Percentiles rank a stretch among this genome's conserved stretches.
phyloP scores from a whole-genome alignment of 306 rosid genomes.

The Nissolia schottii region DNA sequence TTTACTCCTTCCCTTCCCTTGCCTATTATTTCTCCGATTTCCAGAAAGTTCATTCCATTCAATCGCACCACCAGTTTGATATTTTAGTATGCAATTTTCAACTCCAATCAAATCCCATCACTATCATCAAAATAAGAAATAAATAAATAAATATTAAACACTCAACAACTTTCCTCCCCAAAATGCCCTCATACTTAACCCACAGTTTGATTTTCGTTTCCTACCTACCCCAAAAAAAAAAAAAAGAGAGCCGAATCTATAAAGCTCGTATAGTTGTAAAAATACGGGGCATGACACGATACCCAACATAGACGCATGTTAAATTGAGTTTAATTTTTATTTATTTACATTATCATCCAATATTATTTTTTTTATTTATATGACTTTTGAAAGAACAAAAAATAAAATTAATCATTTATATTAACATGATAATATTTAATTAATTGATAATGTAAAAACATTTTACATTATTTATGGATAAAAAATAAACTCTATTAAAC shows the following conservation, averaged over 20 bases:
- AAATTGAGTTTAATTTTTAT: too few relatives aligned
- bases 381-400: too few relatives aligned
- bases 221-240: conserved; percentile 32
- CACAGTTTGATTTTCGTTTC: conserved; percentile 13
- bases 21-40: not conserved
- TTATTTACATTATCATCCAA: too few relatives aligned
- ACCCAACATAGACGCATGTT: too few relatives aligned
- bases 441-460: too few relatives aligned
- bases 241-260: conserved; percentile 25
- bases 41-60: not conserved
- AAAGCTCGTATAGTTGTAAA: too few relatives aligned
- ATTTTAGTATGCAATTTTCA: conserved; percentile 17
- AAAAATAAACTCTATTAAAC: too few relatives aligned
- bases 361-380: too few relatives aligned
- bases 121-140: not conserved
- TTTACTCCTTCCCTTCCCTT: not conserved
- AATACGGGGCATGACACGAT: too few relatives aligned
- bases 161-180: not conserved
- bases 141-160: not conserved
- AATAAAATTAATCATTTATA: too few relatives aligned
- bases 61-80: not conserved
- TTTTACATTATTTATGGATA: too few relatives aligned
- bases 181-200: conserved; percentile 28
- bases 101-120: conserved; percentile 21
- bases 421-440: too few relatives aligned